These are phyloP conservation scores for Ophiorrhiza pumila DNA, from an alignment of 257 asterid genomes.

Conservation along the genomic window DNA sequence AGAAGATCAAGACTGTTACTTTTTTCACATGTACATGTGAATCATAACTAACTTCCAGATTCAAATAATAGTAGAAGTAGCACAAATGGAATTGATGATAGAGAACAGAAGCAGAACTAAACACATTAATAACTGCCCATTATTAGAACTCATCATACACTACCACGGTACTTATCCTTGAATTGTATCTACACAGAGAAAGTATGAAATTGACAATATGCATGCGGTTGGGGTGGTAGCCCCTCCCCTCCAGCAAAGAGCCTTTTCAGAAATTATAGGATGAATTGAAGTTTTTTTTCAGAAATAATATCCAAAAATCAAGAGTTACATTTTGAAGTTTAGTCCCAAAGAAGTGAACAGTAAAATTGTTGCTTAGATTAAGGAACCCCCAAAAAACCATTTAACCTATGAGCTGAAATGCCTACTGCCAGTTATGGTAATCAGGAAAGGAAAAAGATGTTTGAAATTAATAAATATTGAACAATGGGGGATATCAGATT, in stretches of 20 bases:
- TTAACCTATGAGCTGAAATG: neutral
- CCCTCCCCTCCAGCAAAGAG: neutral
- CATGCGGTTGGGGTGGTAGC: neutral
- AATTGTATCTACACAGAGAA: neutral
- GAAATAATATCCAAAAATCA: neutral
- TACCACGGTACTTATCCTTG: neutral
- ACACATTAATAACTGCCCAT: neutral
- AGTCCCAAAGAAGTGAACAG: neutral
- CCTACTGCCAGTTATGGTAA: neutral
- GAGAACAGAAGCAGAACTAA: neutral
- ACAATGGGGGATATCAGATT: neutral
- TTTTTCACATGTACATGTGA: neutral
- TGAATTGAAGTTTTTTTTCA: neutral
- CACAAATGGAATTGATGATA: neutral
- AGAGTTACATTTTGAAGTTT: neutral
- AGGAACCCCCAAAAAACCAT: neutral
- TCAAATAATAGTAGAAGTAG: neutral
- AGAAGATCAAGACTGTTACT: neutral
- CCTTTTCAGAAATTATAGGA: neutral
- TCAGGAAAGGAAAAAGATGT: neutral
- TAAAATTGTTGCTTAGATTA: no score
- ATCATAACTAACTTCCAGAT: neutral
- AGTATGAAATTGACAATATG: neutral
- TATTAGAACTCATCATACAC: neutral
- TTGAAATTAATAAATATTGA: neutral